Evolutionary conservation across 192 early-diverging fungal species (phyloP).

Genomic region (Linnemannia exigua): DNA sequence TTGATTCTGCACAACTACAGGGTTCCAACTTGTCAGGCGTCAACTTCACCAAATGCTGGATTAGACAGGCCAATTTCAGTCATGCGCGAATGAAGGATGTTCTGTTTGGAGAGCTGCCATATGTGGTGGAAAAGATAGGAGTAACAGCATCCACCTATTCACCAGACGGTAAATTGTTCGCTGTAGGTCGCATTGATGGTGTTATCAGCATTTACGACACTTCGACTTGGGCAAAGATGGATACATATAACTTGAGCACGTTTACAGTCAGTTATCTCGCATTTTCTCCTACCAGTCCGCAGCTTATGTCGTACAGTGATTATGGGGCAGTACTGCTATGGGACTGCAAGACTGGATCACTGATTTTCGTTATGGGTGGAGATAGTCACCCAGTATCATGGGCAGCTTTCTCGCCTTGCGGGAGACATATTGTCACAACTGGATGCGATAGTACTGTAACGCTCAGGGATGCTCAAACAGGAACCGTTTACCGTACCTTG

Average conservation of each 20-base stretch:
- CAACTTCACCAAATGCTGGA: not conserved
- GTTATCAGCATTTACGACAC: slow-evolving; percentile 6
- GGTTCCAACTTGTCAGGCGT: not conserved
- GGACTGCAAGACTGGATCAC: no score
- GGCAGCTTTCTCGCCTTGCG: no score
- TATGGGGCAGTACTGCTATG: no score
- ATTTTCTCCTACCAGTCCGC: no score
- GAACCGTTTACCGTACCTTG: no score
- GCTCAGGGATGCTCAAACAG: no score
- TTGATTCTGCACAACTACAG: not conserved
- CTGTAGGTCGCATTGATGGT: not conserved
- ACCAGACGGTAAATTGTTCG: not conserved
- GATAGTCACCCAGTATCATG: no score
- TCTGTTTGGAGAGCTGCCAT: not conserved
- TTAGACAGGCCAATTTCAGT: not conserved
- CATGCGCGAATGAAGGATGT: not conserved
- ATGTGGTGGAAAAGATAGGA: not conserved
- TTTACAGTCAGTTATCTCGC: not conserved
- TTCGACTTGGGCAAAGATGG: not conserved
- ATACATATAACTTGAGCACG: not conserved
- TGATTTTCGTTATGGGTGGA: no score
- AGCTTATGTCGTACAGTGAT: no score
- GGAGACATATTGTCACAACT: no score
- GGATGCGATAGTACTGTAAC: no score
- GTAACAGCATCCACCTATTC: not conserved